These are phyloP conservation scores for Hanseniaspora uvarum DNA, from an alignment of 1,139 yeast species.

Conservation along the genomic window DNA sequence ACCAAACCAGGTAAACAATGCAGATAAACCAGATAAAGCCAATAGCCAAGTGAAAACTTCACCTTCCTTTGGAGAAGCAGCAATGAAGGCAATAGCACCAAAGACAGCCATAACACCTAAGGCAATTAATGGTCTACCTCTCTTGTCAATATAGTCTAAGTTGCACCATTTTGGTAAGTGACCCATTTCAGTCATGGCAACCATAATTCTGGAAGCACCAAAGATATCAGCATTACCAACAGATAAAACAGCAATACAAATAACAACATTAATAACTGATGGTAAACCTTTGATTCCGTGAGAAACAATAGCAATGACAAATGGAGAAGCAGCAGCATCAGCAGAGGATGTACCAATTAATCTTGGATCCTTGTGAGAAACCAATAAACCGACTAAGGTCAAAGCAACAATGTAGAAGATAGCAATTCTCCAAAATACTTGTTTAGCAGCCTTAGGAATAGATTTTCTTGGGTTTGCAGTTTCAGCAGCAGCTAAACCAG, in stretches of 20 bases:
- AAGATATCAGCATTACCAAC: conserved; percentile 62
- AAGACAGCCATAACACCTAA: conserved; percentile 40
- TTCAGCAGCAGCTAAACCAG: conserved; percentile 84
- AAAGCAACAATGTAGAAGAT: conserved; percentile 47
- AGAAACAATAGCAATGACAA: conserved; percentile 48
- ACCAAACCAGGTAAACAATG: conserved; percentile 59
- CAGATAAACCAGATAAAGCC: conserved; percentile 57
- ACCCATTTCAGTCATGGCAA: conserved; percentile 55
- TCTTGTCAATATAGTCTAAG: conserved; percentile 49
- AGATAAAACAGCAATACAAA: conserved; percentile 53
- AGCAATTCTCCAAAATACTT: conserved; percentile 62
- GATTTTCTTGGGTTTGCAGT: conserved; percentile 64
- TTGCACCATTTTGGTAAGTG: conserved; percentile 45
- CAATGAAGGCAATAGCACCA: conserved; percentile 52
- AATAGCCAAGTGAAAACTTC: conserved; percentile 57
- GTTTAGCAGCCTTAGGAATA: conserved; percentile 65
- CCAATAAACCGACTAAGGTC: conserved; percentile 39
- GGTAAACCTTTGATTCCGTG: conserved; percentile 49
- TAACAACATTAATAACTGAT: conserved; percentile 44
- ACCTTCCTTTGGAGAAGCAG: conserved; percentile 47
- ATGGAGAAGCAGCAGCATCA: conserved; percentile 50
- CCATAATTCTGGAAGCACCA: conserved; percentile 55
- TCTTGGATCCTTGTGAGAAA: conserved; percentile 36
- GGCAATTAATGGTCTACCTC: conserved; percentile 58
- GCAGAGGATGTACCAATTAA: conserved; percentile 36